Percentiles rank a stretch among this genome's conserved stretches.
Evolutionary conservation across 208 protist genomes (phyloP).

Genomic region (Leishmania mexicana): DNA sequence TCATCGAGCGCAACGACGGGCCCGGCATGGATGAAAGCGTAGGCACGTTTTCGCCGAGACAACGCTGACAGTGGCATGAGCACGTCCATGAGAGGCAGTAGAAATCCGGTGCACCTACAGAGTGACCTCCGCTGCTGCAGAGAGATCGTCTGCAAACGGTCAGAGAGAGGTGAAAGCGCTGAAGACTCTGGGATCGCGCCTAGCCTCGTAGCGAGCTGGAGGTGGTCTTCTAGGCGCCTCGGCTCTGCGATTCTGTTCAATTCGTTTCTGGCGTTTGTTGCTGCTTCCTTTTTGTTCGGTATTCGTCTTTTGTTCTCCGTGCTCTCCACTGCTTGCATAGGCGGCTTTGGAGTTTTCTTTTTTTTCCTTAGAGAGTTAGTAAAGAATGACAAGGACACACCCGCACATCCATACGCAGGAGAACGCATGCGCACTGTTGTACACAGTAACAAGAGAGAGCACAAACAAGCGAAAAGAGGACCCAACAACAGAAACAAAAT

Average conservation of each 20-base stretch:
- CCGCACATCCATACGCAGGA: conserved; percentile 2
- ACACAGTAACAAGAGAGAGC: conserved; percentile 8
- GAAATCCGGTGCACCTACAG: neutral
- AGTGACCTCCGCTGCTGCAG: no score
- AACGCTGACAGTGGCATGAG: neutral
- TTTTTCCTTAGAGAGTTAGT: conserved; percentile 1
- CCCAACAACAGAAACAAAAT: conserved; percentile 5
- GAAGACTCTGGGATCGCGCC: neutral
- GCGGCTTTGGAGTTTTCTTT: neutral
- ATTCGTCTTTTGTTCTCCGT: neutral
- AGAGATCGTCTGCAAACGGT: neutral
- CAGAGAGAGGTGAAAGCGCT: neutral
- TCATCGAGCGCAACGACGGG: neutral
- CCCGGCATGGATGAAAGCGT: neutral
- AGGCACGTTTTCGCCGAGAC: neutral
- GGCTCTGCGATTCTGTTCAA: neutral
- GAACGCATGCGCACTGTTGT: neutral
- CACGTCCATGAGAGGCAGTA: neutral
- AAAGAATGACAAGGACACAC: conserved; percentile 8
- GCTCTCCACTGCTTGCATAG: neutral
- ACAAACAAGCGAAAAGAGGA: neutral
- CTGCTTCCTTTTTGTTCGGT: neutral
- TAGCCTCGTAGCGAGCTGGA: neutral
- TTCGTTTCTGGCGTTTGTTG: neutral
- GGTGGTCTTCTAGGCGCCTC: no score